Base-by-base conservation (phyloP, 768 basidiomycete genomes). In the Sarcomyxa edulis region DNA sequence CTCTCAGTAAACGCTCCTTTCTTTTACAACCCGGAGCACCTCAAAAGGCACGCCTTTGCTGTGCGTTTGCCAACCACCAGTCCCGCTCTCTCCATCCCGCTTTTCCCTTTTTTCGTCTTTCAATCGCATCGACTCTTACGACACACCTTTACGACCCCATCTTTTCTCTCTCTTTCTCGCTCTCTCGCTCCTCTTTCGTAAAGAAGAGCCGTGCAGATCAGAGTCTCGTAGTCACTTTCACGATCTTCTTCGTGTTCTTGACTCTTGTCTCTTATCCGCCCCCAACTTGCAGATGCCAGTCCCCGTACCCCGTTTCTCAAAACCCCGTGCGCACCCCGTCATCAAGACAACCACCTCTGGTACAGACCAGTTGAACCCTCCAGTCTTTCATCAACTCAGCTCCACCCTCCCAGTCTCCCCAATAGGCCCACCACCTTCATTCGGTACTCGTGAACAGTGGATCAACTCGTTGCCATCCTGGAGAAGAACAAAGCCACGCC, bases 11-110 rank as follows among this genome's bases (percentile, higher is more conserved):
- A 18, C 14, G 19, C 21, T 9, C 28, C 35, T 3, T 19, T 37
- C n/a, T 45, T 50, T 51, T 43, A 48, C 51, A 53, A 49, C 35
- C 54, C 49, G 47, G 54, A 58, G 59, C 60, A 53, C 48, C 48
- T 51, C 55, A 88, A 89, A 88, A 88, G 84, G 84, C 84, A 76
- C 86, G 86, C 86, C 86, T 90, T 89, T 72, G 82, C 71, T 88
- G 86, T 72, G 86, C 86, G 86, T 90, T 71, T 69, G 84, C 84
- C 86, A 75, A 53, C 51, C 43, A 49, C 39, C 28, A 22, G 54
- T 43, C 37, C 32, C 40, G 26, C 35, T 28, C 29, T 27, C 28
- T 42, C 34, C 27, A 20, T 34, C 36, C 31, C 28, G n/a, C n/a
- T n/a, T n/a, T n/a, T n/a, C n/a, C n/a, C n/a, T n/a, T n/a, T n/a